Evolutionary conservation across 495 filamentous ascomycete genomes (phyloP), one percentile per base, ranked within the genome.

Genomic region (Cenococcum geophilum): DNA sequence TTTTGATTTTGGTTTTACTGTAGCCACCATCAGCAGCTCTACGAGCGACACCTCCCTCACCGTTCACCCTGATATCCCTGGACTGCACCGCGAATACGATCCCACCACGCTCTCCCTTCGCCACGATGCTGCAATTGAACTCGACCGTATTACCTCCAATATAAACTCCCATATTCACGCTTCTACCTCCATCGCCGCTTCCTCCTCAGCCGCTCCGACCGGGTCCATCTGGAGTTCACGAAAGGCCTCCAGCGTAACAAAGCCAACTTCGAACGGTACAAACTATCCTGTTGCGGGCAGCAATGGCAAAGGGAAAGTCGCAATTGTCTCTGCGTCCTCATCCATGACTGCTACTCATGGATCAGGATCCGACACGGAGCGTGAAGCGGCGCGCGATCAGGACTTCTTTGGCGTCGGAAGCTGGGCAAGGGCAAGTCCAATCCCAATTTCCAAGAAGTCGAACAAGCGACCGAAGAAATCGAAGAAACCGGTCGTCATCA

Each of bases 261-360:
- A 60, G 32, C 62, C 62, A 9, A 65, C 62, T 0, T 65, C 62
- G 14, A 43, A 35, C 25, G 62, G 62, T 16, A 65, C 51, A 40
- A 53, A 52, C 54, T 60, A 65, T 48, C 47, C 47, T 12, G 50
- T 36, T 11, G 16, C 34, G 18, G 48, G 27, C 9, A 57, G 57
- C 34, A 56, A 45, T 20, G 62, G 62, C 12, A 56, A 45, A 8
- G 56, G 62, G 14, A 65, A 61, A 42, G 62, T 22, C 27, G 48
- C 57, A 53, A 53, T 53, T n/a, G 35, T 54, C 8, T 52, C 25
- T n/a, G 55, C 37, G 45, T 56, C 56, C 32, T 65, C 62, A 27
- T 65, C 62, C 16, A 32, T 61, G 20, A 60, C 51, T 27, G 62
- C 62, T 23, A 60, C 62, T 4, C 57, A 65, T 35, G 62, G 62